phyloP scores from a whole-genome alignment of 306 rosid genomes.

The Cicer bijugum region DNA sequence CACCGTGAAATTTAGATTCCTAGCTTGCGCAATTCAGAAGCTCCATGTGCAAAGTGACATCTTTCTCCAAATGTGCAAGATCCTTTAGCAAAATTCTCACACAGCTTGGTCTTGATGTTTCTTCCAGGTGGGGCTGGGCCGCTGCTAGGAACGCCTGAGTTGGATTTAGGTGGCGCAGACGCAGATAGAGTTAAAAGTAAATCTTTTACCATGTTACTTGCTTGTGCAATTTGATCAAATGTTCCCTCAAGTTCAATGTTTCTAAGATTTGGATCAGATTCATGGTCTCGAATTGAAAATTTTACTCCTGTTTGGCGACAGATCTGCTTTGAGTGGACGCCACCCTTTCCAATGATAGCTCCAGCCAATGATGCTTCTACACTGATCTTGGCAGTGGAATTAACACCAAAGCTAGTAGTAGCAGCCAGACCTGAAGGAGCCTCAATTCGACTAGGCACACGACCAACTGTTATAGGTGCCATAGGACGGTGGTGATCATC shows the following conservation, averaged over 20 bases:
- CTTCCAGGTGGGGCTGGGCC: conserved; percentile 57
- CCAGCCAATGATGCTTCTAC: conserved; percentile 96
- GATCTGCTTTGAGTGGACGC: conserved; percentile 92
- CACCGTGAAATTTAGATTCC: conserved; percentile 52
- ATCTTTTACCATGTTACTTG: conserved; percentile 82
- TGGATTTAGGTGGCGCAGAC: conserved; percentile 62
- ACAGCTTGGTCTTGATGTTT: conserved; percentile 86
- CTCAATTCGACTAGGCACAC: conserved; percentile 62
- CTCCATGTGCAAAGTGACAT: conserved; percentile 98
- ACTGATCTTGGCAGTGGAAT: conserved; percentile 91
- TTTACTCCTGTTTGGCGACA: conserved; percentile 98
- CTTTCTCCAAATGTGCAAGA: conserved; percentile 94
- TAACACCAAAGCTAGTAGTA: conserved; percentile 72
- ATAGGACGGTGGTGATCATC: conserved; percentile 38
- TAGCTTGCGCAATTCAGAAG: conserved; percentile 74
- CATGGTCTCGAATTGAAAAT: conserved; percentile 87
- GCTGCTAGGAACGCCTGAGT: conserved; percentile 49
- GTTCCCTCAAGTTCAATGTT: conserved; percentile 95
- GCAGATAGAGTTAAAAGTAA: conserved; percentile 60
- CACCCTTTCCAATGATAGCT: conserved; percentile 96
- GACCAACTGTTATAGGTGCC: conserved; percentile 56
- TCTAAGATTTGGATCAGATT: conserved; percentile 76
- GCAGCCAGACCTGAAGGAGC: conserved; percentile 64
- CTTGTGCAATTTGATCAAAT: conserved; percentile 85
- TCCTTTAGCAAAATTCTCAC: conserved; percentile 90